Evolutionary conservation across 2,329 filamentous ascomycete genomes (phyloP).

Genomic region (Pyrenophora tritici-repentis): DNA sequence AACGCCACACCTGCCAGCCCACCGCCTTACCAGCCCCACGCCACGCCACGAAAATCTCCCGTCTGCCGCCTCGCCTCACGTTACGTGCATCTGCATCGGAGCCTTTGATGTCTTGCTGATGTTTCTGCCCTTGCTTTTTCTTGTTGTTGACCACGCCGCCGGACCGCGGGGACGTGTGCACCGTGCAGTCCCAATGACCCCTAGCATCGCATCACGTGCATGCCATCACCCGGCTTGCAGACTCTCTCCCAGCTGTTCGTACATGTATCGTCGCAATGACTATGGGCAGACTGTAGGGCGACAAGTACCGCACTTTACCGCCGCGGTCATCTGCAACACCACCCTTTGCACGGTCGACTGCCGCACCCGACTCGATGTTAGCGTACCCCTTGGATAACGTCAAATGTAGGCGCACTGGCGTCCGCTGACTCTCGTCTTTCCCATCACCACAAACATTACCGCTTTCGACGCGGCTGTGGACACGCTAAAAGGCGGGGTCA

Average conservation of each 20-base stretch:
- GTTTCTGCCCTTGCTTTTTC: no score
- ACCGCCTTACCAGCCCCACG: no score
- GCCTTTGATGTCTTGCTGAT: not conserved
- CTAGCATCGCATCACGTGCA: no score
- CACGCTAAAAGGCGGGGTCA: conserved; percentile 27
- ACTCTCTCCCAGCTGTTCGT: not conserved
- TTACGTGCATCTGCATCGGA: not conserved
- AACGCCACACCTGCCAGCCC: not conserved
- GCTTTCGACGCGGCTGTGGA: conserved; percentile 7
- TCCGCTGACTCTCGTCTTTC: not conserved
- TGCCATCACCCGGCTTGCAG: no score
- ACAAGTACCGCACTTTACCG: conserved; percentile 1
- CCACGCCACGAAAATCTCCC: conserved; percentile 20
- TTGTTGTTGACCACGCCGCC: no score
- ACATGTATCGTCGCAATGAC: not conserved
- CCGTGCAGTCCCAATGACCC: no score
- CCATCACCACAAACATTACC: not conserved
- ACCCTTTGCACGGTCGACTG: conserved; percentile 7
- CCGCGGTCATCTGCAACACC: conserved; percentile 5
- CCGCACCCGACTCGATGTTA: conserved; percentile 2
- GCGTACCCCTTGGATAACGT: not conserved
- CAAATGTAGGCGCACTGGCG: conserved; percentile 1
- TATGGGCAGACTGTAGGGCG: conserved; percentile 2
- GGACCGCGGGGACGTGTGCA: no score
- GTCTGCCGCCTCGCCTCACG: conserved; percentile 15